Conservation (phyloP, 208 protist genomes). For the Trypanosomatidae sp. region DNA sequence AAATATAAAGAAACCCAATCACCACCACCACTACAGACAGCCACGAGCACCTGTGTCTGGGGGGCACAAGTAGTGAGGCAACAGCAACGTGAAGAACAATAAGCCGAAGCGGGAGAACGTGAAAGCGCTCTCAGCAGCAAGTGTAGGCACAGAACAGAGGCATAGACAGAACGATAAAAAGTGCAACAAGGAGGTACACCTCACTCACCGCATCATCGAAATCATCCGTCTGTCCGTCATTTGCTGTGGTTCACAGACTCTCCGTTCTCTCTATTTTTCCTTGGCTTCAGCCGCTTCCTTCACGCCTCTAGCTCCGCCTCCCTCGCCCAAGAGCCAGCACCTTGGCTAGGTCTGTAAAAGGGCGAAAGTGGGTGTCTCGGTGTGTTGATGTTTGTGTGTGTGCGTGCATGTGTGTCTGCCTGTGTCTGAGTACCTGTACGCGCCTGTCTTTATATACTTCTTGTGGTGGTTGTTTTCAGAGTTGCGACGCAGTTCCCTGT, state of each 20-base stretch:
- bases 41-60: neutral
- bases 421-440: neutral
- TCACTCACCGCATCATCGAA: neutral
- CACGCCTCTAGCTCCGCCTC: neutral
- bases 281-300: neutral
- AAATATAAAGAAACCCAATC: neutral
- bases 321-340: neutral
- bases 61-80: neutral
- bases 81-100: neutral
- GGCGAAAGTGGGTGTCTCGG: neutral
- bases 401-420: conserved; percentile 3
- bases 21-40: neutral
- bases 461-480: neutral
- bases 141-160: neutral
- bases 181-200: neutral
- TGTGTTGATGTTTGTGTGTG: neutral
- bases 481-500: neutral
- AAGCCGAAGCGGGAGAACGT: neutral
- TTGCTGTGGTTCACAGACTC: neutral
- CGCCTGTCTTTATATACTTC: neutral
- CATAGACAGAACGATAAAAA: neutral
- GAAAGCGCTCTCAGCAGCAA: neutral
- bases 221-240: too few relatives aligned
- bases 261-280: neutral
- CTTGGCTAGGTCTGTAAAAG: neutral